Evolutionary conservation across 2,329 filamentous ascomycete species (phyloP).

Genomic region (Colletotrichum gigasporum): DNA sequence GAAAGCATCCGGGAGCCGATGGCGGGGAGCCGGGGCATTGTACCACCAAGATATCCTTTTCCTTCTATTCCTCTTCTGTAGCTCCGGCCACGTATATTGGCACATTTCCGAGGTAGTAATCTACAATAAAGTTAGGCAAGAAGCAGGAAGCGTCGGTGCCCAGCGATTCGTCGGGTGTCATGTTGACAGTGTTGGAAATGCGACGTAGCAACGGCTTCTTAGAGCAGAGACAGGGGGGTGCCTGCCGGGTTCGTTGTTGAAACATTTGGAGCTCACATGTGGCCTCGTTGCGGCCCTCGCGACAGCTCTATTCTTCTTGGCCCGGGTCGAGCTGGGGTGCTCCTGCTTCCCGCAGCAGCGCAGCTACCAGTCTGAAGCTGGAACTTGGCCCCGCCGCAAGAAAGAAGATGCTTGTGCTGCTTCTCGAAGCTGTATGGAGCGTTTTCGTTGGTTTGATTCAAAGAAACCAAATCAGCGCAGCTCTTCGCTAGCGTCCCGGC

Average conservation of each 20-base stretch:
- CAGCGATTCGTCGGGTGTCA: no score
- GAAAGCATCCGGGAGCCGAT: slow-evolving; percentile 28
- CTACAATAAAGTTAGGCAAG: slow-evolving; percentile 8
- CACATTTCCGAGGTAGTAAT: slow-evolving; percentile 27
- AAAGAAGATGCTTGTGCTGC: slow-evolving; percentile 5
- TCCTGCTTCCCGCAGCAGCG: slow-evolving; percentile 11
- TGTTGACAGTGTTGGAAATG: not conserved
- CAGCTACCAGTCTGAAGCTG: not conserved
- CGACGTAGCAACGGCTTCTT: not conserved
- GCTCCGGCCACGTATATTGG: slow-evolving; percentile 29
- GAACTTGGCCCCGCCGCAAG: slow-evolving; percentile 19
- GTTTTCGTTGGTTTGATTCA: no score
- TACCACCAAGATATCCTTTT: slow-evolving; percentile 33
- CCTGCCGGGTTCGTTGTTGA: slow-evolving; percentile 12
- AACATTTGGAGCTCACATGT: slow-evolving; percentile 14
- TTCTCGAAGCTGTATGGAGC: slow-evolving; percentile 23
- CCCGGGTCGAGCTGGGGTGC: slow-evolving; percentile 15
- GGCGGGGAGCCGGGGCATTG: slow-evolving; percentile 31
- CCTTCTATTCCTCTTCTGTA: slow-evolving; percentile 30
- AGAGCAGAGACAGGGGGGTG: slow-evolving; percentile 13
- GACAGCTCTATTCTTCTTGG: not conserved
- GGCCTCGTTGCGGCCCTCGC: not conserved
- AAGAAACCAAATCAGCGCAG: not conserved
- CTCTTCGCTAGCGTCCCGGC: slow-evolving; percentile 2
- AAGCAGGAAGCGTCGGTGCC: not conserved